Conservation (phyloP, 75 land plant genomes). For the Adiantum capillusveneris region DNA sequence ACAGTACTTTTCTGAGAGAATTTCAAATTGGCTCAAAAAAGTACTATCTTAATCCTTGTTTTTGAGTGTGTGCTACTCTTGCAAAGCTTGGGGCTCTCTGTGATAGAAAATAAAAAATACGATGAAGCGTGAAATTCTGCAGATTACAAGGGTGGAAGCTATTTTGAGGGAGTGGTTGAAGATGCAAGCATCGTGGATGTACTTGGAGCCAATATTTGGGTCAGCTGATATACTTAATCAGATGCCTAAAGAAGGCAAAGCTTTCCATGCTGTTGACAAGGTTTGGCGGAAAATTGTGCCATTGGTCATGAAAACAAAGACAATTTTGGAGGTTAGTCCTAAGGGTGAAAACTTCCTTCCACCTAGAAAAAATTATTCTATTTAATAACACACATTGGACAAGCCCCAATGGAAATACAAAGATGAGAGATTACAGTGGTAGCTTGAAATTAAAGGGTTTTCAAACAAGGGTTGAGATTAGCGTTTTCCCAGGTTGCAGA, state of each 20-base stretch:
- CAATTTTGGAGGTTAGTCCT: constrained; percentile 20
- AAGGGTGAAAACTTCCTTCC: not conserved
- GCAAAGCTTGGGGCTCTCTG: no score
- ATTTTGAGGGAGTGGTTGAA: constrained; percentile 26
- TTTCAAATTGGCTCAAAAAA: constrained; percentile 19
- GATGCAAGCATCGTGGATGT: constrained; percentile 40
- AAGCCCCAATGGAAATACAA: not conserved
- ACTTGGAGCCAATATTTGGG: constrained; percentile 35
- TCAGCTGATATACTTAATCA: constrained; percentile 29
- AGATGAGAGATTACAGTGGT: not conserved
- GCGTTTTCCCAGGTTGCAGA: constrained; percentile 11
- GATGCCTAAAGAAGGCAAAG: constrained; percentile 31
- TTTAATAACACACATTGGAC: not conserved
- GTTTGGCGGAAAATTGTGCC: constrained; percentile 26
- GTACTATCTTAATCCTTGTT: not conserved
- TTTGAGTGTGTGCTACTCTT: no score
- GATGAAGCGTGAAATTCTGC: not conserved
- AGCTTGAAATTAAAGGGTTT: not conserved
- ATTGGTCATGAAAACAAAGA: constrained; percentile 9
- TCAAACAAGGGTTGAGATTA: no score
- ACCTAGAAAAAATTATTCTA: not conserved
- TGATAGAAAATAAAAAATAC: no score
- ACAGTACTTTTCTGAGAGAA: constrained; percentile 24
- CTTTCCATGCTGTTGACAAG: constrained; percentile 21
- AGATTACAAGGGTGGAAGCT: constrained; percentile 21